Base-by-base conservation (phyloP, 306 rosid species). In the Hippophae tibetana region DNA sequence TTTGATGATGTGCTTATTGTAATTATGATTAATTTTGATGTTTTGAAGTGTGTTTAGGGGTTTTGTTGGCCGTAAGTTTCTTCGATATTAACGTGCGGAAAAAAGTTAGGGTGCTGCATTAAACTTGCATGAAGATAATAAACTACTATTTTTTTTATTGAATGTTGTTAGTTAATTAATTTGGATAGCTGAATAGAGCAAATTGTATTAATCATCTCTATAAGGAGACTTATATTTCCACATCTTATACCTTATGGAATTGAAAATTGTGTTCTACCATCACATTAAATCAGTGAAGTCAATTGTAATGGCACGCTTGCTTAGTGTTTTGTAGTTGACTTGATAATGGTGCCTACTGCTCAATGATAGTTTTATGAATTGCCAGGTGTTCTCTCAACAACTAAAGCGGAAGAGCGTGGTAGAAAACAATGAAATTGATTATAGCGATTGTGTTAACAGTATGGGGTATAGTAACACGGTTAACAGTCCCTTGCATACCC, bases 401-500 rank as follows among this genome's bases (percentile, higher is more conserved):
- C 61, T 84, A 73, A 86, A 79, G 80, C 76, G 80, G 76, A 93
- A 86, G 76, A 64, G 56, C 51, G 79, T 71, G 54, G 27, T 66
- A 46, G 78, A 72, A 57, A 81, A 68, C 47, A 77, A 23, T 47
- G 79, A 81, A 63, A 81, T 75, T 43, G 81, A 80, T 50, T 73
- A 76, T 42, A 79, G 64, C 53, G 81, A 79, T 68, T 65, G 72
- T 83, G 72, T 59, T 64, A 73, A 66, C 65, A 79, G 81, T 64
- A 83, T 85, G 31, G 95, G 89, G 56, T 71, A 43, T 74, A 64
- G 69, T 45, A 69, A 72, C 42, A 61, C 60, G 45, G 58, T 49
- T 7, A 81, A 45, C 54, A 86, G 81, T 76, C 87, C 85, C 57
- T 58, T 84, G 42, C 87, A 80, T 63, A 88, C 99, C 55, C 97